Base-by-base conservation (phyloP, 352 stramenopile species). In the Aphanomyces stellatus region DNA sequence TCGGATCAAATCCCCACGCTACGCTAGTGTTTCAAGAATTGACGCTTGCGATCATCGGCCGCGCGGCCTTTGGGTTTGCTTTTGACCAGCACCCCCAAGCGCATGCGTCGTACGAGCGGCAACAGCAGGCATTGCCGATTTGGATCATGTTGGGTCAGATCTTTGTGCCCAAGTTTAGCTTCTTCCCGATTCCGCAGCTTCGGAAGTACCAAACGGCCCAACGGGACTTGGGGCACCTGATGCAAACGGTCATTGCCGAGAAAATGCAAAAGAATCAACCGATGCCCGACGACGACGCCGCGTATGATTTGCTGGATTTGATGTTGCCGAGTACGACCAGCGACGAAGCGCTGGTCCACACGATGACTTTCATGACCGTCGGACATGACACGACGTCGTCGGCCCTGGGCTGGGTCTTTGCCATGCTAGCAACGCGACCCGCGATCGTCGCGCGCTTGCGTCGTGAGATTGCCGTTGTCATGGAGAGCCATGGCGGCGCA, bases 401-500 rank as follows among this genome's bases (percentile, higher is more conserved):
- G n/a, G 30, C 35, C 17, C 22, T 64, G 24, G 40, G 31, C 25
- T 64, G 56, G 56, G 35, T 64, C 19, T n/a, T 64, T 35, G 41
- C 35, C 0, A 35, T 30, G 35, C 30, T 49, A 15, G 2, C 10
- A 25, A 22, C 24, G 22, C 35, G 41, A n/a, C 56, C 56, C 15
- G 30, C 2, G 10, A 25, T 64, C 27, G 31, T 25, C 4, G 22
- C 40, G 4, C 22, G 30, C 8, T 19, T 64, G 22, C 15, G 79
- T 6, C 27, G 31, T 19, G 64, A 66, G 33, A 73, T 78, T 60
- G 62, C 77, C 30, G 70, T 63, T 0, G 69, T 70, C 34, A 24
- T 80, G 17, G 74, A 73, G n/a, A 46, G n/a, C 77, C 6, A 74
- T 80, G 53, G 69, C 76, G n/a, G n/a, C n/a, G n/a, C 22, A 13